Conservation (phyloP, 2,329 filamentous ascomycete species). For the Fusarium robinianum region DNA sequence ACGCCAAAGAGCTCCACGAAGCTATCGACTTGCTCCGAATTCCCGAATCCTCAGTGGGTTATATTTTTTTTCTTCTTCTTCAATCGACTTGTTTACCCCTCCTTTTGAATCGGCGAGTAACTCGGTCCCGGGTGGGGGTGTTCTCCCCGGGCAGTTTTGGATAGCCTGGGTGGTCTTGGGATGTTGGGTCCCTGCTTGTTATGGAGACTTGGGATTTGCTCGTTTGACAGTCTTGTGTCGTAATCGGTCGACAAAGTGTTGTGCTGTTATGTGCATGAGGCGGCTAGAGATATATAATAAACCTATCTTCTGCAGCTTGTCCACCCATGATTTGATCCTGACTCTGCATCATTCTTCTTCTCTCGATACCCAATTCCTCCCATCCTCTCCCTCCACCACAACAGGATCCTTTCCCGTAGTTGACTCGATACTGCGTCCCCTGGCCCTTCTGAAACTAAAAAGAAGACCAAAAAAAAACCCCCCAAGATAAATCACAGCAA, state of each 20-base stretch:
- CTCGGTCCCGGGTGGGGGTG: no score
- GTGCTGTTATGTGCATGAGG: conserved; percentile 5
- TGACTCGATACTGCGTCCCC: no score
- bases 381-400: no score
- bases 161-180: not conserved
- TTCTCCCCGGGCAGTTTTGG: no score
- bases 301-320: not conserved
- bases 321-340: not conserved
- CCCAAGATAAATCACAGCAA: conserved; percentile 16
- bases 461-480: not conserved
- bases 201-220: not conserved
- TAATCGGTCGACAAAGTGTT: conserved; percentile 6
- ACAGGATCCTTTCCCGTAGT: no score
- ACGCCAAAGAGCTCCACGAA: not conserved
- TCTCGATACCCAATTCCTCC: not conserved
- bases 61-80: no score
- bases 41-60: not conserved
- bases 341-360: not conserved
- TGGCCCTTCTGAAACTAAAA: no score
- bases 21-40: not conserved
- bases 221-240: no score
- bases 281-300: conserved; percentile 18
- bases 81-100: no score
- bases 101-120: no score
- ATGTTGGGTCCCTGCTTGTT: not conserved